Evolutionary conservation across 2,329 filamentous ascomycete species (phyloP), one percentile per base, ranked within the genome.

Genomic region (Akanthomyces uredinophilus): DNA sequence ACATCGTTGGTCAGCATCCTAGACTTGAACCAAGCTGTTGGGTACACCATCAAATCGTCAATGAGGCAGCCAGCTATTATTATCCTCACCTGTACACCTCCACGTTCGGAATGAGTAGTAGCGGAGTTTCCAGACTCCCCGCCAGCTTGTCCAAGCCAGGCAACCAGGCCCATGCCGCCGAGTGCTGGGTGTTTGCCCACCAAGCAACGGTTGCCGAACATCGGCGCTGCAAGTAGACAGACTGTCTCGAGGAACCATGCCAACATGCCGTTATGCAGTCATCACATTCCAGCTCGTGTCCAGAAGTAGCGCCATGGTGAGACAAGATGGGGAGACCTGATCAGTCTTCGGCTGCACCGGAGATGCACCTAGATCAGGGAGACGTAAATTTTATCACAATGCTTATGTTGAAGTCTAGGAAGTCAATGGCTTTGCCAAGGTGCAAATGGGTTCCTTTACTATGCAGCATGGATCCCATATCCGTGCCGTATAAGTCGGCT

Each of bases 241-340:
- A 43, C 4, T 50, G 53, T 47, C 53, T 57, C n/a, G 46, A 62
- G 27, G 37, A 53, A 27, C 14, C 47, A 46, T 51, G 43, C 37
- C 52, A 55, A 53, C 58, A 61, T 61, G 63, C 61, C 56, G 62
- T 60, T 22, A 67, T 68, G 65, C 56, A 63, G 57, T 65, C 51
- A 61, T 65, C 41, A 46, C 66, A 68, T 66, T 66, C 65, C 66
- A 67, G 64, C 24, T 53, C 27, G 24, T 43, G 51, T 41, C 51
- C 41, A 52, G 55, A 37, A n/a, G 43, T 16, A 24, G 49, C 29
- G 14, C 27, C 18, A 32, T 13, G 16, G 52, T 57, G 60, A 62
- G 50, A 62, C 63, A 62, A 8, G 46, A 41, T 20, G 22, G 20
- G 39, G 57, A 62, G 49, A 51, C 50, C 46, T 55, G 37, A 56